Evolutionary conservation across 1,284 basidiomycete species (phyloP).

Genomic region (Moesziomyces parantarcticus): DNA sequence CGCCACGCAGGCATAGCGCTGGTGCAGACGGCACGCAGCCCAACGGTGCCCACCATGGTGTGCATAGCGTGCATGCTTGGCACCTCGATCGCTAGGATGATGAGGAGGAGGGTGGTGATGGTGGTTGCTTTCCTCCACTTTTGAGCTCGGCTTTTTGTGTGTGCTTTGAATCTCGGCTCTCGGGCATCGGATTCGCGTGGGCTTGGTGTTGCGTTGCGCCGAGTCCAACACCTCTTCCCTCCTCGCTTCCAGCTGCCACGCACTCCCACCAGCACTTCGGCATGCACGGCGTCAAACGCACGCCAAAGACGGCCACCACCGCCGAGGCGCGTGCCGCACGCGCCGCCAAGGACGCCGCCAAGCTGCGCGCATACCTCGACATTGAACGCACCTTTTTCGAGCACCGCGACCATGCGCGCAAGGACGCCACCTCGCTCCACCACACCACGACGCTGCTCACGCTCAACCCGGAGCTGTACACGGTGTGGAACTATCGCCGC

Average conservation of each 20-base stretch:
- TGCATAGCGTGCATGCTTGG: background rate
- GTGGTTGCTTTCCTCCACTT: constrained; percentile 7
- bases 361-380: constrained; percentile 46
- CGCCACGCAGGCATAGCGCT: background rate
- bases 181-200: too few species aligned
- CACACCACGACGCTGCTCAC: constrained; percentile 57
- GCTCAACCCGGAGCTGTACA: constrained; percentile 65
- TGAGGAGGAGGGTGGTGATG: constrained; percentile 6
- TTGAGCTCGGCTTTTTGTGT: too few species aligned
- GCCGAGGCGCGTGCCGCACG: constrained; percentile 44
- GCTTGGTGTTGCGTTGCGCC: too few species aligned
- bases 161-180: too few species aligned
- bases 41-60: constrained; percentile 16
- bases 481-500: constrained; percentile 65
- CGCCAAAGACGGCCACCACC: constrained; percentile 22
- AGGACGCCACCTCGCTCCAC: constrained; percentile 40
- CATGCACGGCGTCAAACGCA: constrained; percentile 55
- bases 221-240: background rate
- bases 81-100: constrained; percentile 1
- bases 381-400: constrained; percentile 49
- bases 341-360: constrained; percentile 57
- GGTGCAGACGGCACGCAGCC: constrained; percentile 9
- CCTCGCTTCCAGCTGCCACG: background rate
- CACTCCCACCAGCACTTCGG: background rate
- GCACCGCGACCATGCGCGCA: constrained; percentile 18